These are phyloP conservation scores for Talaromyces piceae DNA, from an alignment of 2,329 filamentous ascomycete species.

Conservation along the genomic window DNA sequence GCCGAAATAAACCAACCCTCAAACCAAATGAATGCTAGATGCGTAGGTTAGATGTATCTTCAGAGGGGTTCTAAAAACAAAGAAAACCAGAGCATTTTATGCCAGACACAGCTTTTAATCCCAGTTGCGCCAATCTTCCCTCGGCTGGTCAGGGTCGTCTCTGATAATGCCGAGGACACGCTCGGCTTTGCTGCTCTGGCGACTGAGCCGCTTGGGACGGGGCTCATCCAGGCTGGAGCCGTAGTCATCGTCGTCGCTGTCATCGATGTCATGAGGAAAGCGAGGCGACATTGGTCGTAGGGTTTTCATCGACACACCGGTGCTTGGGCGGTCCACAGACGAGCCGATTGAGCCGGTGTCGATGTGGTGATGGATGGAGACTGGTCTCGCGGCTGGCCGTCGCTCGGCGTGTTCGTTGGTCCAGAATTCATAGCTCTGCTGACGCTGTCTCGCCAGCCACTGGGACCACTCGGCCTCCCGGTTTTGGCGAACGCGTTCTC, in stretches of 20 bases:
- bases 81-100: too few species aligned
- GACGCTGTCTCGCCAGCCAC: conserved; percentile 27
- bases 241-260: conserved; percentile 27
- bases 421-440: conserved; percentile 21
- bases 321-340: conserved; percentile 24
- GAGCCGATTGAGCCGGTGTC: not conserved
- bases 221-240: conserved; percentile 15
- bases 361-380: conserved; percentile 14
- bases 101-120: too few species aligned
- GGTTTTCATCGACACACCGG: conserved; percentile 38
- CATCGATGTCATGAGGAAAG: conserved; percentile 27
- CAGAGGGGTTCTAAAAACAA: too few species aligned
- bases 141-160: conserved; percentile 12
- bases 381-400: not conserved
- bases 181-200: conserved; percentile 7
- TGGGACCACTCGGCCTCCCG: conserved; percentile 24
- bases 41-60: too few species aligned
- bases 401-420: not conserved
- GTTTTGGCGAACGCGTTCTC: conserved; percentile 23
- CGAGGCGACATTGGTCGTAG: conserved; percentile 33
- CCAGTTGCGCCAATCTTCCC: conserved; percentile 36
- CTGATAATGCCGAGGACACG: conserved; percentile 5
- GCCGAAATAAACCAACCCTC: too few species aligned
- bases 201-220: not conserved
- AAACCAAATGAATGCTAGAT: too few species aligned